These are phyloP conservation scores for Ceratocystis albifundus DNA, from an alignment of 2,329 filamentous ascomycete species.

Conservation along the genomic window DNA sequence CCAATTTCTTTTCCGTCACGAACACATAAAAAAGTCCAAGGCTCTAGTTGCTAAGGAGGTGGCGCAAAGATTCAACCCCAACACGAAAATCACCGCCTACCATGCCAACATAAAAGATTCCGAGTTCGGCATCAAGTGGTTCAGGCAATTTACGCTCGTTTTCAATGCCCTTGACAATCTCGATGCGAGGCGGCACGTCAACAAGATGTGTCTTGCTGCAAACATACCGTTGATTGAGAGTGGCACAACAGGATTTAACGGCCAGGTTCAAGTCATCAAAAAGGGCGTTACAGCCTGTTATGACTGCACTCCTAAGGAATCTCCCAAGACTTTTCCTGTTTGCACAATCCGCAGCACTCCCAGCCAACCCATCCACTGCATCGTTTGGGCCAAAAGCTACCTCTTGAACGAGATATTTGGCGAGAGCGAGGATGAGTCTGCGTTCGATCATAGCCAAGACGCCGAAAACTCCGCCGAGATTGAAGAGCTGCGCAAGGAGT, in stretches of 20 bases:
- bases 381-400: constrained; percentile 97
- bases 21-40: constrained; percentile 97
- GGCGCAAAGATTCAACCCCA: constrained; percentile 79
- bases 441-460: constrained; percentile 69
- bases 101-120: constrained; percentile 91
- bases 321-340: constrained; percentile 85
- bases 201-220: constrained; percentile 91
- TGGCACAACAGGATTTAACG: constrained; percentile 94
- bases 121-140: constrained; percentile 81
- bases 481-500: constrained; percentile 71
- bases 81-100: constrained; percentile 73
- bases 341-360: constrained; percentile 96
- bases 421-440: constrained; percentile 71
- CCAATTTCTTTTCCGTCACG: constrained; percentile 90
- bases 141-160: constrained; percentile 67
- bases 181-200: constrained; percentile 86
- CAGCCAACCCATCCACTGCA: constrained; percentile 94
- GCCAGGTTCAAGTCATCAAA: constrained; percentile 93
- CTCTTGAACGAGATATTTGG: constrained; percentile 92
- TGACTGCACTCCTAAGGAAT: constrained; percentile 81
- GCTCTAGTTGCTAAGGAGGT: constrained; percentile 88
- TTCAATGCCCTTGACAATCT: constrained; percentile 97
- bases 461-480: constrained; percentile 81
- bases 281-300: constrained; percentile 90
- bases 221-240: constrained; percentile 88